These are phyloP conservation scores for Boletus coffeatus DNA, from an alignment of 1,284 basidiomycete species.

Conservation along the genomic window DNA sequence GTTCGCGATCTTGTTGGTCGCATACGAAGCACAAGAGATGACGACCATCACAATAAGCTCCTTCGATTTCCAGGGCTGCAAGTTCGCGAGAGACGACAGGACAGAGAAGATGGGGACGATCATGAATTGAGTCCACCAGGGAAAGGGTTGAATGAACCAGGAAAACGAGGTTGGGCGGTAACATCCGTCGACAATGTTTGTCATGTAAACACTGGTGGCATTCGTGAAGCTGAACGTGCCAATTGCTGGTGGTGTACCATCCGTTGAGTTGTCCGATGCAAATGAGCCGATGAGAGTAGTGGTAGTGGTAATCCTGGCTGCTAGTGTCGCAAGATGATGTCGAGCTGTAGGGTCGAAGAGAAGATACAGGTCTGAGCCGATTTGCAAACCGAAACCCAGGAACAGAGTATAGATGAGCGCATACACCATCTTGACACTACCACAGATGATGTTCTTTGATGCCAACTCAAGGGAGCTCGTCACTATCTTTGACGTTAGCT, in stretches of 20 bases:
- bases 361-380: constrained; percentile 83
- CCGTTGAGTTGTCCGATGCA: constrained; percentile 56
- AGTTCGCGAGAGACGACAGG: constrained; percentile 68
- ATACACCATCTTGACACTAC: constrained; percentile 88
- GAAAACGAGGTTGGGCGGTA: constrained; percentile 57
- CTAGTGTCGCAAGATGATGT: constrained; percentile 45
- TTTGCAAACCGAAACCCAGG: constrained; percentile 83
- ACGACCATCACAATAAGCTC: constrained; percentile 81
- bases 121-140: constrained; percentile 69
- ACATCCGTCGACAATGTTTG: constrained; percentile 60
- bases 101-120: constrained; percentile 82
- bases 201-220: constrained; percentile 34
- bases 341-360: constrained; percentile 65
- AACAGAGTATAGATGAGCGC: constrained; percentile 88
- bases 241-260: constrained; percentile 40
- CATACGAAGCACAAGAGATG: constrained; percentile 77
- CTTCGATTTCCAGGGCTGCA: constrained; percentile 66
- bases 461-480: constrained; percentile 84
- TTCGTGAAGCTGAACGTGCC: constrained; percentile 78
- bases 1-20: constrained; percentile 75
- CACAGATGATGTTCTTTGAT: constrained; percentile 83
- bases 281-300: constrained; percentile 63
- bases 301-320: constrained; percentile 38
- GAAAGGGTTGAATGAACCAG: constrained; percentile 80
- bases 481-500: constrained; percentile 41